These are phyloP conservation scores for Flaveria bidentis DNA, from an alignment of 129 eudicot species.

Conservation along the genomic window DNA sequence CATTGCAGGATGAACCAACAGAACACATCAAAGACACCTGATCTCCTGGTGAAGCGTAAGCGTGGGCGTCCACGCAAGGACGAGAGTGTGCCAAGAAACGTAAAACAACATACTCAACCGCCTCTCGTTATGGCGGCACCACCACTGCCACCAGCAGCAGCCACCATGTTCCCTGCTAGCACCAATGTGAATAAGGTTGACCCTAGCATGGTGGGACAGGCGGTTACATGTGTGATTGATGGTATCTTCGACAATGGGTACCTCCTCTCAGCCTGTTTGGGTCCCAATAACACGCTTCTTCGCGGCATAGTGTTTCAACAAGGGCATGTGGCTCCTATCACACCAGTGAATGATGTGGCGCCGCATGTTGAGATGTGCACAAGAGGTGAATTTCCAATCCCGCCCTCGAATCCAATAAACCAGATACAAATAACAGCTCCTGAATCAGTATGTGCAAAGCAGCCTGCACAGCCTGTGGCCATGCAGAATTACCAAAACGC, in stretches of 20 bases:
- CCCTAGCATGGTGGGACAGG: slow-evolving; percentile 54
- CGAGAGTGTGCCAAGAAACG: slow-evolving; percentile 39
- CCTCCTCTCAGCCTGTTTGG: slow-evolving; percentile 58
- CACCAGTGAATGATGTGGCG: slow-evolving; percentile 68
- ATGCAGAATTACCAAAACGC: slow-evolving; percentile 33
- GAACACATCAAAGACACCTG: slow-evolving; percentile 36
- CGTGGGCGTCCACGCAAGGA: slow-evolving; percentile 97
- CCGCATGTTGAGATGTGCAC: slow-evolving; percentile 60
- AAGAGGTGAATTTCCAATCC: slow-evolving; percentile 54
- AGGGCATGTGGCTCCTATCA: slow-evolving; percentile 50
- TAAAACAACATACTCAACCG: slow-evolving; percentile 31
- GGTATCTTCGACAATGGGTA: slow-evolving; percentile 79
- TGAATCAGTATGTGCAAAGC: slow-evolving; percentile 23
- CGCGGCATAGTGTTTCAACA: slow-evolving; percentile 79
- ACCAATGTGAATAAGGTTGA: slow-evolving; percentile 26
- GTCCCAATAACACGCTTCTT: slow-evolving; percentile 44
- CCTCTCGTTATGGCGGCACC: slow-evolving; percentile 29
- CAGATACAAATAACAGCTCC: slow-evolving; percentile 31
- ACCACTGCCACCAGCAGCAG: slow-evolving; percentile 26
- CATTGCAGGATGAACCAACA: slow-evolving; percentile 53
- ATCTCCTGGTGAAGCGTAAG: slow-evolving; percentile 65
- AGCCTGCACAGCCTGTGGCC: slow-evolving; percentile 16
- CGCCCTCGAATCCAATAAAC: slow-evolving; percentile 37
- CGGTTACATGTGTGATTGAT: slow-evolving; percentile 68
- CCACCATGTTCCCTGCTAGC: slow-evolving; percentile 21